phyloP scores from a whole-genome alignment of 495 filamentous ascomycete species.

The Penicillium odoratum region DNA sequence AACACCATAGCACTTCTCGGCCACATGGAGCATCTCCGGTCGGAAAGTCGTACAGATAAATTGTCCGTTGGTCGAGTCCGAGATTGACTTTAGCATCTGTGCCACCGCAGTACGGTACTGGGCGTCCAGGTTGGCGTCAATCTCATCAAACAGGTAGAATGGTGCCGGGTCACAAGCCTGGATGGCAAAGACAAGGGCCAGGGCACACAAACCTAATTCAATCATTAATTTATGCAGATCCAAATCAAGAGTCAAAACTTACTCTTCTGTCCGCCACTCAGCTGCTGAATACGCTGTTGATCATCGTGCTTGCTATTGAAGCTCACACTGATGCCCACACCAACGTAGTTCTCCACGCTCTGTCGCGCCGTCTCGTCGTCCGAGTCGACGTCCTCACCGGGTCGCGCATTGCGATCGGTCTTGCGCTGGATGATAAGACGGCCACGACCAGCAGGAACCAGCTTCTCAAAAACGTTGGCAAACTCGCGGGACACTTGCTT shows the following conservation, averaged over 20 bases:
- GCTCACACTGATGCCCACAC: constrained; percentile 96
- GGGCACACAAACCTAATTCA: constrained; percentile 76
- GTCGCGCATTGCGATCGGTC: constrained; percentile 64
- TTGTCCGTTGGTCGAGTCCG: constrained; percentile 57
- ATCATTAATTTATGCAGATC: constrained; percentile 23
- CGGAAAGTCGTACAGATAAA: constrained; percentile 96
- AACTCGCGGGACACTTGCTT: constrained; percentile 96
- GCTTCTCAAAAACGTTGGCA: constrained; percentile 84
- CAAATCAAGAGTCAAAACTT: constrained; percentile 30
- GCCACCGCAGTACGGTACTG: constrained; percentile 96
- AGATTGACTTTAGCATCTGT: constrained; percentile 77
- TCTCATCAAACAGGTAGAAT: constrained; percentile 99
- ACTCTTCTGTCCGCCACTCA: constrained; percentile 98
- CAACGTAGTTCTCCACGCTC: constrained; percentile 92
- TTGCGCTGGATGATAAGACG: constrained; percentile 91
- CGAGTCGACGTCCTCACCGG: constrained; percentile 66
- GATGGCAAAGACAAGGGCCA: constrained; percentile 97
- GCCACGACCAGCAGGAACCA: constrained; percentile 91
- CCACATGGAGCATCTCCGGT: constrained; percentile 92
- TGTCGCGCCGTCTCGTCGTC: constrained; percentile 58
- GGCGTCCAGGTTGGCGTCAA: constrained; percentile 96
- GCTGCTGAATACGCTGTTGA: constrained; percentile 95
- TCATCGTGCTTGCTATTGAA: constrained; percentile 99
- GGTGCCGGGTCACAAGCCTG: constrained; percentile 96
- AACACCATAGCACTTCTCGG: constrained; percentile 97